These are phyloP conservation scores for Phialophora expanda DNA, from an alignment of 2,329 filamentous ascomycete genomes.

Conservation along the genomic window DNA sequence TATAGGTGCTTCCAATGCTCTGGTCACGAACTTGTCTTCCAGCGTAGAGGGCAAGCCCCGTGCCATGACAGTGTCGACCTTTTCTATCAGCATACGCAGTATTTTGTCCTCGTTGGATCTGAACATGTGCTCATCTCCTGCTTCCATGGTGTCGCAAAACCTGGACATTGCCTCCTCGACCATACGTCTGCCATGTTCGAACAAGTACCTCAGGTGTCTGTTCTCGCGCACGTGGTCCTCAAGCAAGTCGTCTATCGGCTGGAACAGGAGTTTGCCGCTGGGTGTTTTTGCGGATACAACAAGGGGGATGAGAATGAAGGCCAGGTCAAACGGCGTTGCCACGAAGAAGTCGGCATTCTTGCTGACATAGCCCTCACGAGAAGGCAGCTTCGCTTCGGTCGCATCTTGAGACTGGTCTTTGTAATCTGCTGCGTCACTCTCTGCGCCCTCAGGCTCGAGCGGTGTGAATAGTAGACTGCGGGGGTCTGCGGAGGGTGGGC, in stretches of 20 bases:
- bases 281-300: conserved; percentile 59
- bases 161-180: conserved; percentile 70
- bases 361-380: conserved; percentile 59
- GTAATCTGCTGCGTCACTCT: conserved; percentile 18
- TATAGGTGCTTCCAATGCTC: conserved; percentile 76
- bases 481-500: conserved; percentile 56
- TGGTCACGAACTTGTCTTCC: conserved; percentile 82
- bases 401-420: conserved; percentile 9
- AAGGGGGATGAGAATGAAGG: conserved; percentile 81
- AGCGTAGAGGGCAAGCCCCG: conserved; percentile 75
- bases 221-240: conserved; percentile 52
- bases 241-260: conserved; percentile 57
- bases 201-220: conserved; percentile 49
- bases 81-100: conserved; percentile 66
- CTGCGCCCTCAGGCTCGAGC: background rate
- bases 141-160: conserved; percentile 82
- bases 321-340: conserved; percentile 79
- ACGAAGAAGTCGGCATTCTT: conserved; percentile 77
- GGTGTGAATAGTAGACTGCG: conserved; percentile 61
- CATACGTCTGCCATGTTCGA: conserved; percentile 48
- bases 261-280: conserved; percentile 51
- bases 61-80: conserved; percentile 72
- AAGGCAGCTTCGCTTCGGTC: conserved; percentile 14
- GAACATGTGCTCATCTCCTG: conserved; percentile 84
- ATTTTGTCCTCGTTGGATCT: conserved; percentile 76